phyloP scores from a whole-genome alignment of 1,139 yeast genomes.

The Zygosaccharomyces sapae region DNA sequence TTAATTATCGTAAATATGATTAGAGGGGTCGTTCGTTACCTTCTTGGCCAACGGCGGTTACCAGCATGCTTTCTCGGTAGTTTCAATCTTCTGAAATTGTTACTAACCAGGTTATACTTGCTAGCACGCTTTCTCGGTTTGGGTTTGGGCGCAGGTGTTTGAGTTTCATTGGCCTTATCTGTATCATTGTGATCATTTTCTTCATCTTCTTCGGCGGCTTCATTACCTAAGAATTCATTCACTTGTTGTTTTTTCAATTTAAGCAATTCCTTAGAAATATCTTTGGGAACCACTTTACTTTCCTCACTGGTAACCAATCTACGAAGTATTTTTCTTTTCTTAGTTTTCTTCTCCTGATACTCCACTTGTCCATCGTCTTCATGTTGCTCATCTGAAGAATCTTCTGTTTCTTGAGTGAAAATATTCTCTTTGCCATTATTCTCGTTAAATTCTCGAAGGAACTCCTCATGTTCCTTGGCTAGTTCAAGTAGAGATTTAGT shows the following conservation, averaged over 20 bases:
- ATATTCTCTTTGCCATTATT: constrained; percentile 10
- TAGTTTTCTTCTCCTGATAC: constrained; percentile 10
- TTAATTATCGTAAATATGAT: background rate
- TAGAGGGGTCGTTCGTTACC: constrained; percentile 2
- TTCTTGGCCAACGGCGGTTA: constrained; percentile 22
- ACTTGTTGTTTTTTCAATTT: constrained; percentile 28
- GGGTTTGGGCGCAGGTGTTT: constrained; percentile 4
- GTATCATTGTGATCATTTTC: constrained; percentile 11
- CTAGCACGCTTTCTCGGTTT: constrained; percentile 22
- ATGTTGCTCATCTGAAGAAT: constrained; percentile 7
- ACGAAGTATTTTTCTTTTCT: constrained; percentile 19
- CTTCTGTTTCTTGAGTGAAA: constrained; percentile 11
- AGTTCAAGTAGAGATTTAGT: constrained; percentile 30
- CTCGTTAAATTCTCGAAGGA: constrained; percentile 23
- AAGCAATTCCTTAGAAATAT: constrained; percentile 29
- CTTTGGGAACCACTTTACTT: constrained; percentile 12
- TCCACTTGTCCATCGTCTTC: constrained; percentile 10
- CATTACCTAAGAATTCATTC: constrained; percentile 21
- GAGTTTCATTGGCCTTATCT: constrained; percentile 8
- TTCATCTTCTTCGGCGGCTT: constrained; percentile 10
- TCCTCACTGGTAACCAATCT: constrained; percentile 14
- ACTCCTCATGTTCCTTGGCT: constrained; percentile 25
- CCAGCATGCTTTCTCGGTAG: constrained; percentile 25
- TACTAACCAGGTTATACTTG: constrained; percentile 36
- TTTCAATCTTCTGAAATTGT: constrained; percentile 35